Conservation (phyloP, 2,329 filamentous ascomycete species). For the Lachnellula cervina region DNA sequence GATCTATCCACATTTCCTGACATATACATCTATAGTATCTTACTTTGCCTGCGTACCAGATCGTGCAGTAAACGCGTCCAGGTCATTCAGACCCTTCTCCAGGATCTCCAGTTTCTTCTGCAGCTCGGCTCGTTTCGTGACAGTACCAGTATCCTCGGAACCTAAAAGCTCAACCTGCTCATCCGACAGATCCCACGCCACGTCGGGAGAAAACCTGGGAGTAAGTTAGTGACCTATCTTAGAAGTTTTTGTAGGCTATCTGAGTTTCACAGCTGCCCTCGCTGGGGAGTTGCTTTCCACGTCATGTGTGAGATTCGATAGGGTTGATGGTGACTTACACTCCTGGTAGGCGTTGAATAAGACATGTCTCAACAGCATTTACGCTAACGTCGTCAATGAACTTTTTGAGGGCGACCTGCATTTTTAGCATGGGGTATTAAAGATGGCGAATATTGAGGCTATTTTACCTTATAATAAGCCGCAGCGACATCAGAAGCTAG, state of each 20-base stretch:
- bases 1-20: no score
- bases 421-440: neutral
- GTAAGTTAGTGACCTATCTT: neutral
- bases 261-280: neutral
- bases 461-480: constrained; percentile 5
- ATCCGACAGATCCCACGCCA: constrained; percentile 4
- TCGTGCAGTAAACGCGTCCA: constrained; percentile 2
- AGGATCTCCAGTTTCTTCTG: constrained; percentile 1
- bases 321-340: neutral
- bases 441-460: neutral
- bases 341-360: constrained; percentile 6
- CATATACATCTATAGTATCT: neutral
- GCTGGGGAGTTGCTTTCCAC: neutral
- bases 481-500: constrained; percentile 7
- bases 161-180: constrained; percentile 3
- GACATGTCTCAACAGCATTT: constrained; percentile 8
- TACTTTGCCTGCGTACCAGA: neutral
- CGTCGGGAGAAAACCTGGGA: constrained; percentile 3
- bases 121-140: neutral
- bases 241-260: neutral
- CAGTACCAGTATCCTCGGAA: neutral
- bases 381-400: constrained; percentile 10
- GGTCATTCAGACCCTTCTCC: neutral
- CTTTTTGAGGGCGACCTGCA: constrained; percentile 9
- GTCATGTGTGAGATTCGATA: neutral